A percentile compares a stretch with the other conserved stretches of the same genome.
phyloP scores from a whole-genome alignment of 2,329 filamentous ascomycete species.

The Thermoascus crustaceus region DNA sequence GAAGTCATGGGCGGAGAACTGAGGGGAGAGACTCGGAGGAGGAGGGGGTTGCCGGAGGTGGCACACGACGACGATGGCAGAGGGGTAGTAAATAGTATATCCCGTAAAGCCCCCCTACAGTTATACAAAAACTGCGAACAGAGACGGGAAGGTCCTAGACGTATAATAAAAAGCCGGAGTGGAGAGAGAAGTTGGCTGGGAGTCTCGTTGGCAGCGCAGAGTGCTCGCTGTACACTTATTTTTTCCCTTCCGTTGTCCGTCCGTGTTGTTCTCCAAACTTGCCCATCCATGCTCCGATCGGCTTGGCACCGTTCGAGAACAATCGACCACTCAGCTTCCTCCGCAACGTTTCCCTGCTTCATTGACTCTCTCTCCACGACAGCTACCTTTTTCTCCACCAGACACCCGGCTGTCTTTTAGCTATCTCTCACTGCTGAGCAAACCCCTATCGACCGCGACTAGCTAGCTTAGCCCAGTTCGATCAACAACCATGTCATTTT shows the following conservation, averaged over 20 bases:
- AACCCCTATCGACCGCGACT: no score
- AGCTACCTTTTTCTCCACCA: constrained; percentile 1
- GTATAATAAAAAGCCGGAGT: no score
- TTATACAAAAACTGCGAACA: background rate
- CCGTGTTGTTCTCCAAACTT: constrained; percentile 6
- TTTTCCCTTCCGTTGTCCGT: constrained; percentile 10
- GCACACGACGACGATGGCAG: constrained; percentile 1
- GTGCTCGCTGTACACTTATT: no score
- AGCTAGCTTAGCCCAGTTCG: background rate
- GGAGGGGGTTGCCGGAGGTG: background rate
- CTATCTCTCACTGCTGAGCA: no score
- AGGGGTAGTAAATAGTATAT: constrained; percentile 11
- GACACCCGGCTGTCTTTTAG: no score
- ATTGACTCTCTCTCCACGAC: constrained; percentile 2
- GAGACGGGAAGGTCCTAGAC: no score
- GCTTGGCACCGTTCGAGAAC: constrained; percentile 26
- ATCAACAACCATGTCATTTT: constrained; percentile 45
- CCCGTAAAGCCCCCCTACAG: no score
- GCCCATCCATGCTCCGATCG: no score
- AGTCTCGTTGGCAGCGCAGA: no score
- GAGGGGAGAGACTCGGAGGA: constrained; percentile 1
- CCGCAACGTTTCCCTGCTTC: constrained; percentile 4
- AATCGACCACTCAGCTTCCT: constrained; percentile 11
- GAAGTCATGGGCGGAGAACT: constrained; percentile 28
- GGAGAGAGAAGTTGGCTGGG: no score